Conservation (phyloP, 2,329 filamentous ascomycete genomes). For the Aspergillus udagawae region DNA sequence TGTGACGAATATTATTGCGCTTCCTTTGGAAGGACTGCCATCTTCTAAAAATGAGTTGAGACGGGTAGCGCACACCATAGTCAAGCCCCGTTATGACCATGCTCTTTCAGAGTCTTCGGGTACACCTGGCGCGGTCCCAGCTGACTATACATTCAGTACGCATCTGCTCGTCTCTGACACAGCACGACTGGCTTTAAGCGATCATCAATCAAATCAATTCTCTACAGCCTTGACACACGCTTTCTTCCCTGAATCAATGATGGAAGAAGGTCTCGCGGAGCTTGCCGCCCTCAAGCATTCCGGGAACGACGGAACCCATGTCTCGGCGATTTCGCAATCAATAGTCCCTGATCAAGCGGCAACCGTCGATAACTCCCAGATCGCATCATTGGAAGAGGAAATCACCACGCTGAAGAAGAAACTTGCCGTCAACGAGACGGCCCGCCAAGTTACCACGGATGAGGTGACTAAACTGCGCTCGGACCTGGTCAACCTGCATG, state of each 20-base stretch:
- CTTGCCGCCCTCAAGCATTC: constrained; percentile 27
- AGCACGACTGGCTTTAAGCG: neutral
- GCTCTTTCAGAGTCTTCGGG: constrained; percentile 34
- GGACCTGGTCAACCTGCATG: constrained; percentile 31
- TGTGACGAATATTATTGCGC: constrained; percentile 75
- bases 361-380: constrained; percentile 22
- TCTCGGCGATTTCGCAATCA: constrained; percentile 7
- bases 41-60: constrained; percentile 33
- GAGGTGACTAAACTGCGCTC: constrained; percentile 37
- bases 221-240: constrained; percentile 36
- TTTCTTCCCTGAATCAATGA: constrained; percentile 34
- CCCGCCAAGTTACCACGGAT: constrained; percentile 31
- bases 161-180: constrained; percentile 28
- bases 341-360: constrained; percentile 12
- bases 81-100: constrained; percentile 65
- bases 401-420: constrained; percentile 38
- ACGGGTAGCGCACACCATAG: constrained; percentile 56
- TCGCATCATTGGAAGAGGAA: constrained; percentile 37
- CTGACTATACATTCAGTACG: constrained; percentile 40
- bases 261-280: constrained; percentile 41
- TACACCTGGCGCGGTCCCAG: constrained; percentile 35
- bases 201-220: constrained; percentile 23
- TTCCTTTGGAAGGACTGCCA: constrained; percentile 55
- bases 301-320: constrained; percentile 18
- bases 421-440: constrained; percentile 30